phyloP scores from a whole-genome alignment of 2,329 filamentous ascomycete species.

The Fusarium sp. region DNA sequence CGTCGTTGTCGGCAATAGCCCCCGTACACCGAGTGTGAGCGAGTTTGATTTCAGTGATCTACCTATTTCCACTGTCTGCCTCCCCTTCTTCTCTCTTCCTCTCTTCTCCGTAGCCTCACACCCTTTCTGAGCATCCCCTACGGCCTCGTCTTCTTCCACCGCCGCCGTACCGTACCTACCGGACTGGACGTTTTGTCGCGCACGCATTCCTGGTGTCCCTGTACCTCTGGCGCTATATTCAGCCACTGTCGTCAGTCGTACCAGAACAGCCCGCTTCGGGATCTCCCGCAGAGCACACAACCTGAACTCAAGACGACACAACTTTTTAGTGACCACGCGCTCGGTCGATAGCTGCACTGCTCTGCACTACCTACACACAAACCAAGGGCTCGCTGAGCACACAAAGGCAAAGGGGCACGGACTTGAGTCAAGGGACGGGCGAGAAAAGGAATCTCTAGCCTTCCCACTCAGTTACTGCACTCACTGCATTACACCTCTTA shows the following conservation, averaged over 20 bases:
- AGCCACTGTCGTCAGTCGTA: conserved; percentile 45
- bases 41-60: conserved; percentile 5
- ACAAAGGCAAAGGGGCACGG: conserved; percentile 3
- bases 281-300: conserved; percentile 39
- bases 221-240: conserved; percentile 37
- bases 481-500: not conserved
- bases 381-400: conserved; percentile 8
- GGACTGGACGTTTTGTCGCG: conserved; percentile 13
- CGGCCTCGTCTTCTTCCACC: conserved; percentile 4
- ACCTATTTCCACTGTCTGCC: not conserved
- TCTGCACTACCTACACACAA: not conserved
- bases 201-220: conserved; percentile 29
- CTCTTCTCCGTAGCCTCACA: conserved; percentile 1
- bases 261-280: conserved; percentile 38
- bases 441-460: conserved; percentile 1
- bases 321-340: conserved; percentile 13
- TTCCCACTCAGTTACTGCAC: not conserved
- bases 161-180: not conserved
- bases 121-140: not conserved
- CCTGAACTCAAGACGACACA: conserved; percentile 12
- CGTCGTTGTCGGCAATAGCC: not conserved
- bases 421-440: not conserved
- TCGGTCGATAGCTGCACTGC: conserved; percentile 10
- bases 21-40: conserved; percentile 4
- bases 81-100: not conserved